phyloP scores from a whole-genome alignment of 2,329 filamentous ascomycete genomes.

The Penicillium sp. region DNA sequence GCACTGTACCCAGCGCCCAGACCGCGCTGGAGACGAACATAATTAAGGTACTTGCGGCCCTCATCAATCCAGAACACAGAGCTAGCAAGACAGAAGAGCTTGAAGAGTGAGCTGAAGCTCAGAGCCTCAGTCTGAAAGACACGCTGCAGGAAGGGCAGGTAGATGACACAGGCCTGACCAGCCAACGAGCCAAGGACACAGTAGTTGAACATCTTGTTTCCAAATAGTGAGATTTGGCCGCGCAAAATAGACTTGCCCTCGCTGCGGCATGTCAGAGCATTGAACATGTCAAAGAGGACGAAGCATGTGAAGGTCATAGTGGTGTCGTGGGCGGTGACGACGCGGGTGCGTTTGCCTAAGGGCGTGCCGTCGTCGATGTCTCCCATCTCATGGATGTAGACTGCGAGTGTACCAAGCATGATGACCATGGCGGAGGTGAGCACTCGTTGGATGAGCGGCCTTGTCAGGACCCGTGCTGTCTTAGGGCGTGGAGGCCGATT shows the following conservation, averaged over 20 bases:
- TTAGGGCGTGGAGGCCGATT: slow-evolving; percentile 79
- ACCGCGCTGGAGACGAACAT: slow-evolving; percentile 28
- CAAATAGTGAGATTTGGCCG: slow-evolving; percentile 76
- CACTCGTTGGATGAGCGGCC: slow-evolving; percentile 73
- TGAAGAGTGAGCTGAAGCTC: slow-evolving; percentile 64
- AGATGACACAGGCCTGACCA: slow-evolving; percentile 87
- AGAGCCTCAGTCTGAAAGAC: slow-evolving; percentile 95
- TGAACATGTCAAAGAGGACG: slow-evolving; percentile 99
- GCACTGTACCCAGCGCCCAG: slow-evolving; percentile 39
- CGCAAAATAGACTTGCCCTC: slow-evolving; percentile 83
- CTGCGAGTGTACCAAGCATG: slow-evolving; percentile 83
- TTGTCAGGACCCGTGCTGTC: slow-evolving; percentile 86
- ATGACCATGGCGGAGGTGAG: slow-evolving; percentile 83
- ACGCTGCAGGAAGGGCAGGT: slow-evolving; percentile 86
- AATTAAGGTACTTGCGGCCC: slow-evolving; percentile 63
- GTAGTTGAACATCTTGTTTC: slow-evolving; percentile 94
- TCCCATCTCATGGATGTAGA: slow-evolving; percentile 89
- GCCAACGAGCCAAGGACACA: slow-evolving; percentile 78
- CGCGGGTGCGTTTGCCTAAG: slow-evolving; percentile 45
- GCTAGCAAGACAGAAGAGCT: slow-evolving; percentile 71
- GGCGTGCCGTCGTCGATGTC: slow-evolving; percentile 53
- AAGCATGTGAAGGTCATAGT: slow-evolving; percentile 99
- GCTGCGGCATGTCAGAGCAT: slow-evolving; percentile 86
- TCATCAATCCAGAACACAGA: slow-evolving; percentile 95
- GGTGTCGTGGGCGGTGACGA: slow-evolving; percentile 86